Base-by-base conservation (phyloP, 192 early-diverging fungal species). In the Podila epicladia region DNA sequence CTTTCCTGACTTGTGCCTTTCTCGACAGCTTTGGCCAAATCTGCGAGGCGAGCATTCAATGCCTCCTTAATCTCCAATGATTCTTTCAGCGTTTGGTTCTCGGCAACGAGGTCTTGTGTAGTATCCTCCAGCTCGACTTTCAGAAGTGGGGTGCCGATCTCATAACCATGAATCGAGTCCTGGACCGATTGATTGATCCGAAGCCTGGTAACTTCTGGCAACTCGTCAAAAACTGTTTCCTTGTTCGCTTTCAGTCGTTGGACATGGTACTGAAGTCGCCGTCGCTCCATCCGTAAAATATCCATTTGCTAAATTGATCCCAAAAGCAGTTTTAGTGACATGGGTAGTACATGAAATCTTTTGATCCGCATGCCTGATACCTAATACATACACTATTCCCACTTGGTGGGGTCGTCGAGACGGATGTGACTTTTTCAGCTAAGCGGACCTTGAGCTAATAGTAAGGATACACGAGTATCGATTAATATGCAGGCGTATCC, bases 21-120 rank as follows among this genome's bases (percentile, higher is more conserved):
- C 31, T 80, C 77, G 2, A 50, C 15, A 4, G 38, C 41, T 22
- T 50, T 58, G 32, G 49, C 61, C 17, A 80, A 31, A 55, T 73
- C 71, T 19, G 31, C n/a, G 22, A 66, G 64, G 53, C 77, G 67
- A 41, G 77, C 70, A 65, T 80, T 71, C 55, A 80, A 73, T 41
- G 77, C 70, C n/a, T 50, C 61, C 22, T 55, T 60, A 48, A 80
- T 80, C 62, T 73, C 77, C 32, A 69, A 55, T 7, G 72, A 45
- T 11, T 80, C 77, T n/a, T 69, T 68, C 20, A 80, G 26, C 12
- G 72, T 41, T 29, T 59, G 33, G 6, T 61, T 72, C 50, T 80
- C 77, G 9, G 45, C 62, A 2, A 49, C 19, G 12, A 80, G 67
- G 45, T 80, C 77, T 35, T 62, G 19, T 51, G 41, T 45, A 31